These are phyloP conservation scores for Fagopyrum esculentum DNA, from an alignment of 148 eudicot genomes.

Conservation along the genomic window DNA sequence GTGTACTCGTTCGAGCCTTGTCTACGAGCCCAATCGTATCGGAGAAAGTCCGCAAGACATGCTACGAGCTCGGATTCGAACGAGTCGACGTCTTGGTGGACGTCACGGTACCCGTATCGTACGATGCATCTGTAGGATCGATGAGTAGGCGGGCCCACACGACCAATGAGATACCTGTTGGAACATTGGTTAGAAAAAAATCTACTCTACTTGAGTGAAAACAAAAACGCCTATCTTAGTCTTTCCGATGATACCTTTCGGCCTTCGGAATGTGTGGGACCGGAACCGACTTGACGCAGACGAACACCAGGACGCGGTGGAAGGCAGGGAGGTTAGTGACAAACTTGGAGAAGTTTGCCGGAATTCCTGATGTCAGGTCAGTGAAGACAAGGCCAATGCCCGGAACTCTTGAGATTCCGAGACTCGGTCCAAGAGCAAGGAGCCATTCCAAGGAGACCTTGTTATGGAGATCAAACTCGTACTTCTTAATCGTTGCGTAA, in stretches of 20 bases:
- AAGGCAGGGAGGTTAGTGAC: constrained; percentile 68
- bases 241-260: constrained; percentile 19
- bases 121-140: constrained; percentile 51
- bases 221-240: too few species aligned
- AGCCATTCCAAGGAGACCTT: constrained; percentile 50
- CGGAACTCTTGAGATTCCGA: constrained; percentile 64
- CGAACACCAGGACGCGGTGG: constrained; percentile 52
- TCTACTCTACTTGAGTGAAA: too few species aligned
- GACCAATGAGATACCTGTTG: constrained; percentile 25
- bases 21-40: constrained; percentile 3
- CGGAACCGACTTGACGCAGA: constrained; percentile 48
- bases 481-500: constrained; percentile 50
- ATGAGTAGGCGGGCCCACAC: constrained; percentile 46
- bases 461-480: constrained; percentile 57
- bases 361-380: constrained; percentile 48
- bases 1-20: not conserved
- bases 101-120: constrained; percentile 55
- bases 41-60: not conserved
- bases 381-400: constrained; percentile 61
- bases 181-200: too few species aligned
- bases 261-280: constrained; percentile 36
- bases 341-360: constrained; percentile 57
- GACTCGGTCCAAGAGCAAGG: constrained; percentile 35
- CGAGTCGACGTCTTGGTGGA: constrained; percentile 49
- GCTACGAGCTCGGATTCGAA: constrained; percentile 27